A percentile compares a stretch with the other conserved stretches of the same genome.
Evolutionary conservation across 2,329 filamentous ascomycete species (phyloP).

Genomic region (Pseudocercospora cruenta): DNA sequence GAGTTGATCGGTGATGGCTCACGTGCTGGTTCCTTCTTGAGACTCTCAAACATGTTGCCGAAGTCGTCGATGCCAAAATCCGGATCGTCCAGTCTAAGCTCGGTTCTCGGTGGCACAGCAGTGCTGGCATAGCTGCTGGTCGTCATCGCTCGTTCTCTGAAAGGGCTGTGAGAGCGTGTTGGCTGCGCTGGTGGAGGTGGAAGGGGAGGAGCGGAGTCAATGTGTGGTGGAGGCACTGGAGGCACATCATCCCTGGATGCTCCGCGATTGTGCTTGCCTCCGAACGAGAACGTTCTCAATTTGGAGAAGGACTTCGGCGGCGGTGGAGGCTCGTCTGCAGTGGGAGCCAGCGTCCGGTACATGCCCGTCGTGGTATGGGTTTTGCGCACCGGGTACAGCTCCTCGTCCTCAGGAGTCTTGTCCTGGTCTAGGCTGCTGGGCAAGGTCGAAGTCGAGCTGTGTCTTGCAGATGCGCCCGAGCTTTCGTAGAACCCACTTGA

Average conservation of each 20-base stretch:
- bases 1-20: constrained; percentile 26
- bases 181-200: constrained; percentile 4
- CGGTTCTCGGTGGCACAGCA: constrained; percentile 37
- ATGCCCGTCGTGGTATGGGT: constrained; percentile 42
- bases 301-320: constrained; percentile 43
- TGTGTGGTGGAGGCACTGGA: constrained; percentile 26
- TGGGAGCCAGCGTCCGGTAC: constrained; percentile 47
- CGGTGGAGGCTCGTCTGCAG: constrained; percentile 38
- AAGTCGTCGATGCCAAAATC: constrained; percentile 41
- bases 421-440: constrained; percentile 58
- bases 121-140: constrained; percentile 46
- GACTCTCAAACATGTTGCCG: constrained; percentile 42
- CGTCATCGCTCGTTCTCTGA: constrained; percentile 45
- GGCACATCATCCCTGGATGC: constrained; percentile 23
- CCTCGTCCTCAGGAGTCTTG: constrained; percentile 37
- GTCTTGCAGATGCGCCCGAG: constrained; percentile 51
- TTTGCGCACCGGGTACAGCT: constrained; percentile 40
- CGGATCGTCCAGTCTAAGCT: constrained; percentile 34
- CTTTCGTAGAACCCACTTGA: constrained; percentile 49
- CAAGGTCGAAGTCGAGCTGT: constrained; percentile 59
- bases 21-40: constrained; percentile 30
- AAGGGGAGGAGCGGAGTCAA: background rate
- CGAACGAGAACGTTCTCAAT: constrained; percentile 58
- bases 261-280: constrained; percentile 38
- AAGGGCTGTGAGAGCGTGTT: constrained; percentile 25